phyloP scores from a whole-genome alignment of 768 basidiomycete species.

The Obba rivulosa region DNA sequence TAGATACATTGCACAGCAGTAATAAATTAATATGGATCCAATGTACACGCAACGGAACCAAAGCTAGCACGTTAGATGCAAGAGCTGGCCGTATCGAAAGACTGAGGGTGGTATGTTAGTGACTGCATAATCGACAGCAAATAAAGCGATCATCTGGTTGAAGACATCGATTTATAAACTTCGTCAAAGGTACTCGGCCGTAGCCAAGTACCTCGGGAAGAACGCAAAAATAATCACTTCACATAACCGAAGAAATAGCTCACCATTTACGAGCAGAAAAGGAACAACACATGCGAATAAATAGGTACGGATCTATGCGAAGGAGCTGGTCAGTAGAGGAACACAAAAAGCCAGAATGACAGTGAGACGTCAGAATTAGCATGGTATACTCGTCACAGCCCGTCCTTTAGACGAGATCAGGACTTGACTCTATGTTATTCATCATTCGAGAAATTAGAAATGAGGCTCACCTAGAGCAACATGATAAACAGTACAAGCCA shows the following conservation, averaged over 20 bases:
- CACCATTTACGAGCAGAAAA: neutral
- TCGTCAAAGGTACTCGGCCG: constrained; percentile 8
- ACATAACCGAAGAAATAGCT: neutral
- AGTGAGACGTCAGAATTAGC: constrained; percentile 70
- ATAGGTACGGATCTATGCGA: neutral
- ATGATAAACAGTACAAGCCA: neutral
- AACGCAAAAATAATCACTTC: neutral
- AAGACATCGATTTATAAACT: constrained; percentile 24
- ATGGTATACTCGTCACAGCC: constrained; percentile 74
- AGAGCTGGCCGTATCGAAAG: no score
- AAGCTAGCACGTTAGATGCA: no score
- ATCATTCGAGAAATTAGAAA: constrained; percentile 40
- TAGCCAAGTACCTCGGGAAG: neutral
- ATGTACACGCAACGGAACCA: no score
- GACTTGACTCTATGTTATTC: constrained; percentile 87
- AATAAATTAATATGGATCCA: neutral
- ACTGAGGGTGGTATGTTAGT: no score
- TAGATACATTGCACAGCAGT: neutral
- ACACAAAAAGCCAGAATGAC: constrained; percentile 43
- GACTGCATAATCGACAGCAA: neutral
- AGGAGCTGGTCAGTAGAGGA: neutral
- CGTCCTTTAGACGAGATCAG: constrained; percentile 74
- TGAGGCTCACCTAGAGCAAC: constrained; percentile 30
- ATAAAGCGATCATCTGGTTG: constrained; percentile 32
- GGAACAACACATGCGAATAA: neutral